Evolutionary conservation across 306 rosid genomes (phyloP), one percentile per base, ranked within the genome.

Genomic region (Vigna trinervia): DNA sequence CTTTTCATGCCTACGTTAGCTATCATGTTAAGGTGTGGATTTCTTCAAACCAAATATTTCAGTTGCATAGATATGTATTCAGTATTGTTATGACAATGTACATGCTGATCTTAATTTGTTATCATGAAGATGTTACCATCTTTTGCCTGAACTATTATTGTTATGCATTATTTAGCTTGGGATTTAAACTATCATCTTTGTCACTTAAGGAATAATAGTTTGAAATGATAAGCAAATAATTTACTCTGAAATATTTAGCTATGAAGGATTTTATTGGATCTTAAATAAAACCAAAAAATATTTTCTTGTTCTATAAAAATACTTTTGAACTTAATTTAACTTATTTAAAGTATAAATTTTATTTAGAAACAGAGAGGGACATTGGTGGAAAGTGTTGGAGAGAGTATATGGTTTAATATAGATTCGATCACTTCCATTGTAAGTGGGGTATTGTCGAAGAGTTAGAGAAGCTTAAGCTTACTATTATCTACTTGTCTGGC

Each of bases 1-100:
- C 97, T 26, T 95, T 95, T 77, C 96, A 92, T 63, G 97, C 97
- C 54, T 95, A 95, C 77, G 98, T 95, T 82, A 90, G 97, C 82
- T 95, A 95, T 84, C 98, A 95, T 79, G 98, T 95, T 79, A 95
- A 95, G 97, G 98, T 95, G 56, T 79, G 53, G 61, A 19, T 85
- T 75, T 67, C 81, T 48, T 70, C 61, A 8, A 12, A 43, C 75
- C 39, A 32, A 36, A 52, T 69, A 76, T 60, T 69, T 86, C 61
- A 39, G 45, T 79, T 51, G 64, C 39, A 14, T 4, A 20, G 6
- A 79, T 72, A 76, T 73, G 72, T 72, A 48, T 32, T 76, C 32
- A 15, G 46, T 52, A 43, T 74, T 41, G 62, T 51, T 52, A 74
- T 22, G 43, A 56, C 68, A 69, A 75, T 63, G 61, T 51, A 47